Evolutionary conservation across 108 stramenopile genomes (phyloP).

Genomic region (Thalassiosira profunda): DNA sequence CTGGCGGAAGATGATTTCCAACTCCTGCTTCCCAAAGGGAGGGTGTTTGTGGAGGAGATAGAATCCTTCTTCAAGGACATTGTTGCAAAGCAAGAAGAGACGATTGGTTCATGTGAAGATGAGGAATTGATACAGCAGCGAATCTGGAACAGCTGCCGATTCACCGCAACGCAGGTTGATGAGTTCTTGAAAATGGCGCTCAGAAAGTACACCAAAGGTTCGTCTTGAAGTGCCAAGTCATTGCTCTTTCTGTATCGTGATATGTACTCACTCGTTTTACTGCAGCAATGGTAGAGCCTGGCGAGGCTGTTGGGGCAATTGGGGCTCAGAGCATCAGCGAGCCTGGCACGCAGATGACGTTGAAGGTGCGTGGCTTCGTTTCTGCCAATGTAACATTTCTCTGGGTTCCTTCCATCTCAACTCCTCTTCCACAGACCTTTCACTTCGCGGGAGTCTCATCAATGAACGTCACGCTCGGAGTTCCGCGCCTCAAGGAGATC

Average conservation of each 20-base stretch:
- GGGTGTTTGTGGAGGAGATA: constrained; percentile 73
- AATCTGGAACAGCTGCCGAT: constrained; percentile 75
- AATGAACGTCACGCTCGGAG: constrained; percentile 99
- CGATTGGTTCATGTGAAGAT: constrained; percentile 26
- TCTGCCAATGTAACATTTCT: too few species aligned
- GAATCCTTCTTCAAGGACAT: constrained; percentile 64
- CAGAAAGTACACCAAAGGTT: constrained; percentile 80
- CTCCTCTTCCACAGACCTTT: constrained; percentile 76
- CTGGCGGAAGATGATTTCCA: constrained; percentile 66
- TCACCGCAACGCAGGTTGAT: constrained; percentile 83
- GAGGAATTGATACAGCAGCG: constrained; percentile 32
- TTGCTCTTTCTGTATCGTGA: background rate
- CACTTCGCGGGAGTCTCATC: constrained; percentile 99
- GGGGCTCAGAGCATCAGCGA: constrained; percentile 98
- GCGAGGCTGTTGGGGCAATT: constrained; percentile 98
- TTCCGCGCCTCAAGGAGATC: constrained; percentile 98
- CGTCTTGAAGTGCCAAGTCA: background rate
- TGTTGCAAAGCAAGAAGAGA: constrained; percentile 56
- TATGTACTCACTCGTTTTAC: background rate
- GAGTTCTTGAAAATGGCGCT: constrained; percentile 71
- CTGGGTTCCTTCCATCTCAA: background rate
- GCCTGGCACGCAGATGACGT: constrained; percentile 99
- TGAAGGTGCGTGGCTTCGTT: constrained; percentile 77
- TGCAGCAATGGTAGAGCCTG: constrained; percentile 82
- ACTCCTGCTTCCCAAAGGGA: constrained; percentile 69